phyloP scores from a whole-genome alignment of 2,329 filamentous ascomycete genomes.

The Tolypocladium paradoxum region DNA sequence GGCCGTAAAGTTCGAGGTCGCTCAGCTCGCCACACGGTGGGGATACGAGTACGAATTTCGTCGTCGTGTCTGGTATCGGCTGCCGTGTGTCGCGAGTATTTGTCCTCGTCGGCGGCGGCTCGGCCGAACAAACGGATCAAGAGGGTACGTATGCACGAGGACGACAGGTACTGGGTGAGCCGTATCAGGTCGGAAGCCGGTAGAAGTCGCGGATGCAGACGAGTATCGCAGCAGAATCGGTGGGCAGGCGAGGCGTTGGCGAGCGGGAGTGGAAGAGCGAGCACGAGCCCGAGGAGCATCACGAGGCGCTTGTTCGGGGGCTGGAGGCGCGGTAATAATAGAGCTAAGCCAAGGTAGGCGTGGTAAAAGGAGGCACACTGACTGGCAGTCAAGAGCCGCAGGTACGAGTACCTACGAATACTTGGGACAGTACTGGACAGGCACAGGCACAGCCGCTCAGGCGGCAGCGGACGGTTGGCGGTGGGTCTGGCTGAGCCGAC shows the following conservation, averaged over 20 bases:
- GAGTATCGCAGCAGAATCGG: not conserved
- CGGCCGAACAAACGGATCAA: not conserved
- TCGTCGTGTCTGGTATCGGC: not conserved
- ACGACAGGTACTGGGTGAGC: not conserved
- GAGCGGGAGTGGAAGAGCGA: not conserved
- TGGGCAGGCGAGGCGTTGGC: not conserved
- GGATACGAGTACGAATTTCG: not conserved
- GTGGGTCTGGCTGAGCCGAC: not conserved
- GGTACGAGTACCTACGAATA: too few species aligned
- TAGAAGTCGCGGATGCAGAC: not conserved
- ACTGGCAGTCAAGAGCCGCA: not conserved
- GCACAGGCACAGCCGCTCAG: too few species aligned
- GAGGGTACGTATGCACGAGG: not conserved
- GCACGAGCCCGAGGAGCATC: not conserved
- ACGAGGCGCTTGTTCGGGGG: not conserved
- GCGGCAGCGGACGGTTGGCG: too few species aligned
- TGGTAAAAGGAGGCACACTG: not conserved
- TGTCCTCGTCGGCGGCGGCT: not conserved
- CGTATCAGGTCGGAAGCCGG: not conserved
- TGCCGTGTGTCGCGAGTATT: not conserved
- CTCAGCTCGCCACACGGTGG: constrained; percentile 3
- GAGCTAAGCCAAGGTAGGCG: too few species aligned
- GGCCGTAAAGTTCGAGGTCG: constrained; percentile 1
- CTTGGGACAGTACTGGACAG: too few species aligned
- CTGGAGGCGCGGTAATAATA: not conserved